Evolutionary conservation across 176 grass and related monocot genomes (phyloP).

Genomic region (Aegilops longissima): DNA sequence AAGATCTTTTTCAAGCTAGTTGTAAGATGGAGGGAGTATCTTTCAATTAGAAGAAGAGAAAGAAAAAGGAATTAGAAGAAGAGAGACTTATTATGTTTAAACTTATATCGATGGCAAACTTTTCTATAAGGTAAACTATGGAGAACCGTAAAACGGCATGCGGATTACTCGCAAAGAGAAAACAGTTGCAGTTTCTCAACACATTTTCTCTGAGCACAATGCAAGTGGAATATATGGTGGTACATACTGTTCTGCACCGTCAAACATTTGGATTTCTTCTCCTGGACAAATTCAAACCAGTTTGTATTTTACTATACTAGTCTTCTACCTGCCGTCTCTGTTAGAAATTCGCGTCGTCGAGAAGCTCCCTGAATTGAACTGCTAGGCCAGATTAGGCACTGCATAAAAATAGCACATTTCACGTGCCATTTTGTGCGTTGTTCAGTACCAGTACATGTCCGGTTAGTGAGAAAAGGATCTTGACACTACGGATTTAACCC

Average conservation of each 20-base stretch:
- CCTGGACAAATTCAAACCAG: background rate
- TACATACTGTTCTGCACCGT: background rate
- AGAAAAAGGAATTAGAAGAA: no score
- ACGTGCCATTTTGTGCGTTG: background rate
- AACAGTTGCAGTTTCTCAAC: no score
- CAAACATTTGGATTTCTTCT: background rate
- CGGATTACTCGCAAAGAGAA: no score
- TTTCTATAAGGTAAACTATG: no score
- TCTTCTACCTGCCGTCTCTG: background rate
- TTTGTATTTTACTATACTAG: background rate
- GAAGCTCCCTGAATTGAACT: background rate
- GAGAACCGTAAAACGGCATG: no score
- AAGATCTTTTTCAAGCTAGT: no score
- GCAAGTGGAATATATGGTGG: background rate
- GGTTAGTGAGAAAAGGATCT: conserved; percentile 18
- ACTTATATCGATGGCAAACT: no score
- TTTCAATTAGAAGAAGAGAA: no score
- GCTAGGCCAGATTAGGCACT: background rate
- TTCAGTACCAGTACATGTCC: background rate
- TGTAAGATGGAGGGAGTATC: no score
- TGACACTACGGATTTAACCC: background rate
- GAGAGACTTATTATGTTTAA: no score
- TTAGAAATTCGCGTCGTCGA: background rate
- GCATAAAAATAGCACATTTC: background rate
- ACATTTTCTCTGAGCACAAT: background rate